Evolutionary conservation across 352 stramenopile genomes (phyloP), one percentile per base, ranked within the genome.

Genomic region (Globisporangium alternatum): DNA sequence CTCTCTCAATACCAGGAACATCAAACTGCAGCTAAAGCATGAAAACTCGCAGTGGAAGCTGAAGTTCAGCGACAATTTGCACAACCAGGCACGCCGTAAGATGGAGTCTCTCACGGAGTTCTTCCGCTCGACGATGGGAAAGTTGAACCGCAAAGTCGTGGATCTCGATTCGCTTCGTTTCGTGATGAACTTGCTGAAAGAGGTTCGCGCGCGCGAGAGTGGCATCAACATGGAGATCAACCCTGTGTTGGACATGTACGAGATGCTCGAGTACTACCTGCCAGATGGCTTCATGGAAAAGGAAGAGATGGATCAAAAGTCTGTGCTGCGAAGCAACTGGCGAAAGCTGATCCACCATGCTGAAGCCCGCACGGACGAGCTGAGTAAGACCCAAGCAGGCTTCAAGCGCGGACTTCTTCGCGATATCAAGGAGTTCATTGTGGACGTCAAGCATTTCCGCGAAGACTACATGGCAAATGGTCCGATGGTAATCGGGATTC

Each of bases 261-360:
- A 95, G 59, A 98, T 99, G 93, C 83, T 99, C 21, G 91, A 98
- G 70, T 95, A 94, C 44, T 98, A 97, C 62, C 49, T 98, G 1
- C 90, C 93, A 3, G 85, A 96, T 30, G 93, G 92, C 3, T 99
- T 99, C 72, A 99, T 99, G 96, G 96, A 99, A 64, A 99, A 99
- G 67, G 95, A 99, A 67, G 97, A 99, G 70, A 99, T 99, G 78
- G 97, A 99, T 62, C 97, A 99, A 68, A 99, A 99, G 77, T 99
- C 93, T 19, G 96, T 99, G 17, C 75, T 99, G 7, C 90, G 92
- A 30, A 96, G 90, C 60, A 98, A 97, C 62, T 99, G 97, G 97
- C 97, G 98, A 51, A 98, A 98, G 64, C 76, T 99, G 19, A 97
- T 99, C 35, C 86, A 97, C 49, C 93, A 98, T 62, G 92, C 96